These are phyloP conservation scores for Kazachstania bromeliacearum DNA, from an alignment of 805 yeast species.

Conservation along the genomic window DNA sequence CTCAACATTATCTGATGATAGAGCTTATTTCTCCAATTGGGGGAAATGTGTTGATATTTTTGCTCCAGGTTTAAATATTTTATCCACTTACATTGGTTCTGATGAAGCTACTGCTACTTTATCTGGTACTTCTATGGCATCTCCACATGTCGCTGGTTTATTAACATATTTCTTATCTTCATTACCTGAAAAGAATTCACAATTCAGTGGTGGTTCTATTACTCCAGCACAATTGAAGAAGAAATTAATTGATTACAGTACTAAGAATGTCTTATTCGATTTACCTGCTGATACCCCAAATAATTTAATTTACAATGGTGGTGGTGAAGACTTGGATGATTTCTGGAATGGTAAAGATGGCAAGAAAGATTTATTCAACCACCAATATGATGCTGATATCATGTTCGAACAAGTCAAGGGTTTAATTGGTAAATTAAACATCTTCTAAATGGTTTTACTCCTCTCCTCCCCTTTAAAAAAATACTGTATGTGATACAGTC, in stretches of 20 bases:
- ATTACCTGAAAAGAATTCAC: slow-evolving; percentile 65
- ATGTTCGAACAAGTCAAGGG: slow-evolving; percentile 23
- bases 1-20: slow-evolving; percentile 73
- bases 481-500: too few relatives aligned
- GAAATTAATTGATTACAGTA: slow-evolving; percentile 60
- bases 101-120: slow-evolving; percentile 66
- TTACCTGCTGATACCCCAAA: slow-evolving; percentile 71
- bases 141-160: slow-evolving; percentile 92
- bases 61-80: slow-evolving; percentile 89
- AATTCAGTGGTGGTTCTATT: slow-evolving; percentile 40
- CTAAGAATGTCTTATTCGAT: slow-evolving; percentile 49
- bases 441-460: slow-evolving; percentile 8
- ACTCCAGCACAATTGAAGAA: slow-evolving; percentile 71
- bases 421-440: slow-evolving; percentile 19
- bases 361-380: background rate
- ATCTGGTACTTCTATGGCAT: slow-evolving; percentile 97
- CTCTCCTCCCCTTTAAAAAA: background rate
- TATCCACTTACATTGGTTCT: slow-evolving; percentile 74
- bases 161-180: slow-evolving; percentile 81
- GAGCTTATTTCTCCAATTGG: slow-evolving; percentile 92
- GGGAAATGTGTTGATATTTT: slow-evolving; percentile 94
- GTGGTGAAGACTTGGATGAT: slow-evolving; percentile 56
- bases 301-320: slow-evolving; percentile 71
- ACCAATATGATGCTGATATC: slow-evolving; percentile 11
- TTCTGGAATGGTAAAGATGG: slow-evolving; percentile 39